phyloP scores from a whole-genome alignment of 2,329 filamentous ascomycete species.

The Curvularia sp. region DNA sequence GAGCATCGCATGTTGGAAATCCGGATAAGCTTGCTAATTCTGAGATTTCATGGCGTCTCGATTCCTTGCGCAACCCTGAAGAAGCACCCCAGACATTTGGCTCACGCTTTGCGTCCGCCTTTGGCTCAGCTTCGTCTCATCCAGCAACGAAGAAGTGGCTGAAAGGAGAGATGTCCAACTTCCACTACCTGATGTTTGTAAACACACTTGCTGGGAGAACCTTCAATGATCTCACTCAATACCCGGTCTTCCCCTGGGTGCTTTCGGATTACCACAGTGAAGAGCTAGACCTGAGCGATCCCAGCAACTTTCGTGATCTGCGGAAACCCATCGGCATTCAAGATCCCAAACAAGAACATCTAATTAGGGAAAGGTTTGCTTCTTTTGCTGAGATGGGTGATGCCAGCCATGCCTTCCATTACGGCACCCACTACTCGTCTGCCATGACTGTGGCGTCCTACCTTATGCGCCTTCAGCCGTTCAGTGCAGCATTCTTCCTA shows the following conservation, averaged over 20 bases:
- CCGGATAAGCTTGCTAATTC: constrained; percentile 74
- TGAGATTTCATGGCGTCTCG: constrained; percentile 91
- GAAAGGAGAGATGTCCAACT: constrained; percentile 95
- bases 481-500: constrained; percentile 92
- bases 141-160: constrained; percentile 90
- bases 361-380: constrained; percentile 83
- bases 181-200: constrained; percentile 97
- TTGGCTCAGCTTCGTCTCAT: constrained; percentile 81
- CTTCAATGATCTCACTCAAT: constrained; percentile 97
- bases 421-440: constrained; percentile 97
- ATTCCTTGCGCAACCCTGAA: constrained; percentile 75
- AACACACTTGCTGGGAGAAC: constrained; percentile 97
- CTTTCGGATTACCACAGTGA: constrained; percentile 95
- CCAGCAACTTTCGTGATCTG: constrained; percentile 85
- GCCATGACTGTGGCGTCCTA: constrained; percentile 99
- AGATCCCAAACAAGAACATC: constrained; percentile 73
- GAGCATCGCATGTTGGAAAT: constrained; percentile 80
- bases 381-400: constrained; percentile 92
- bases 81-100: constrained; percentile 74
- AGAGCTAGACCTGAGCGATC: constrained; percentile 85
- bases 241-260: constrained; percentile 97
- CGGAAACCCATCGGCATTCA: constrained; percentile 98
- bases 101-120: constrained; percentile 89
- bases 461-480: constrained; percentile 91
- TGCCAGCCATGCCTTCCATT: constrained; percentile 81